Evolutionary conservation across 441 rosid species (phyloP), one percentile per base, ranked within the genome.

Genomic region (Euphorbia celastroides): DNA sequence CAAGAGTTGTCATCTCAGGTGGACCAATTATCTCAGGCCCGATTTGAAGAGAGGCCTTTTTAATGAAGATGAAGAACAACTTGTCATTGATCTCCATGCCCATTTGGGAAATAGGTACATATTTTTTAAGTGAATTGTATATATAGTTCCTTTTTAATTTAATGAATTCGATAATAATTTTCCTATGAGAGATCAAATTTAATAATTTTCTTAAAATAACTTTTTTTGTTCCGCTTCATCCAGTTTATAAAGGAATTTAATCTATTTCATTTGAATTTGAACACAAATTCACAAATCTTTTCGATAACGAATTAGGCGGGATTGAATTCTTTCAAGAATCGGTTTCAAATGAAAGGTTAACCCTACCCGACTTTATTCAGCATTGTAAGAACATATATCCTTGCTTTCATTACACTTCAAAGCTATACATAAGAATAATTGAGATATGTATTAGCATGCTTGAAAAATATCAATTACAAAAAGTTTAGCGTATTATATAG

Each of bases 11-110:
- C 84, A 97, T 65, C 84, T 90, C 38, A 81, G 98, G 61, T 93
- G 98, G 98, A 93, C 88, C 48, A 93, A 93, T 62, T 93, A 93
- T 72, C 82, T 93, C 7, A 83, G 98, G 59, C 98, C 98, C 59
- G 98, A 93, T 73, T 72, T 93, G 70, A 93, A 90, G 84, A 87
- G 98, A 81, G 98, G 98, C 0, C 95, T 93, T 71, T 80, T 93
- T 56, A 85, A 92, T 55, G 93, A 90, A 66, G 31, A 77, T 41
- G 98, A 93, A 78, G 98, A 93, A 67, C 79, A 90, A 65, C 64
- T 84, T 85, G 97, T 90, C 66, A 90, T 93, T 74, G 93, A 93
- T 77, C 98, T 93, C 48, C 98, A 93, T 77, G 91, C 90, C 57
- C 92, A 84, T 74, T 91, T 90, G 67, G 98, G 98, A 79, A 93